Conservation (phyloP, 2,329 filamentous ascomycete species). For the Paraphaeosphaeria minitans region DNA sequence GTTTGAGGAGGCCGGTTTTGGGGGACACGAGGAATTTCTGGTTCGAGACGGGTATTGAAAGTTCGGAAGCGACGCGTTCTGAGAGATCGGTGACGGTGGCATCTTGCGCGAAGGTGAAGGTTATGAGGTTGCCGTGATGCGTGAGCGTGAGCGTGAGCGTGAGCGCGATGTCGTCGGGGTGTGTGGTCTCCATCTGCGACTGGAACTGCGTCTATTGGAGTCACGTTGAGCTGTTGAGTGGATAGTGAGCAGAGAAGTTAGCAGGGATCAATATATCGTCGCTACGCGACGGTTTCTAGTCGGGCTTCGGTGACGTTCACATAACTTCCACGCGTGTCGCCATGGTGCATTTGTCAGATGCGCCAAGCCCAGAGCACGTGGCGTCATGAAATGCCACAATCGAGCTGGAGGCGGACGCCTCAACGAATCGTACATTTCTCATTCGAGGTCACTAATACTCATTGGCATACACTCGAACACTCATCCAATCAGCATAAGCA, state of each 20-base stretch:
- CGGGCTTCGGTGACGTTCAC: conserved; percentile 40
- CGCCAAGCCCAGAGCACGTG: conserved; percentile 15
- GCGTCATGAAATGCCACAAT: not conserved
- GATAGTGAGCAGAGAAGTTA: conserved; percentile 28
- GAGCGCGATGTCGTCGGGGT: conserved; percentile 28
- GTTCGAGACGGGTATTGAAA: conserved; percentile 66
- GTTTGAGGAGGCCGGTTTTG: conserved; percentile 68
- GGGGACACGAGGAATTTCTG: conserved; percentile 71
- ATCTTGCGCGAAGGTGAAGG: conserved; percentile 53
- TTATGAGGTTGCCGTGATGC: conserved; percentile 60
- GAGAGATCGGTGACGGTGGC: conserved; percentile 66
- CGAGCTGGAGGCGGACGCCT: not conserved
- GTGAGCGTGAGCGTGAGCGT: conserved; percentile 57
- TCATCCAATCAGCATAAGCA: not conserved
- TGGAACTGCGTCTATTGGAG: conserved; percentile 2
- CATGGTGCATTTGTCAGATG: conserved; percentile 42
- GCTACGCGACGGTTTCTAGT: conserved; percentile 18
- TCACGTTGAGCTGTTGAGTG: conserved; percentile 13
- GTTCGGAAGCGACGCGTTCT: conserved; percentile 58
- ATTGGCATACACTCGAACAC: too few species aligned
- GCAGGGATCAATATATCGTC: conserved; percentile 32
- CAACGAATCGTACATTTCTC: too few species aligned
- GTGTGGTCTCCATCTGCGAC: conserved; percentile 19
- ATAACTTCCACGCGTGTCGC: conserved; percentile 41
- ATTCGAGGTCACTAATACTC: too few species aligned